Evolutionary conservation across 2,329 filamentous ascomycete species (phyloP), one percentile per base, ranked within the genome.

Genomic region (Eutypella sp.): DNA sequence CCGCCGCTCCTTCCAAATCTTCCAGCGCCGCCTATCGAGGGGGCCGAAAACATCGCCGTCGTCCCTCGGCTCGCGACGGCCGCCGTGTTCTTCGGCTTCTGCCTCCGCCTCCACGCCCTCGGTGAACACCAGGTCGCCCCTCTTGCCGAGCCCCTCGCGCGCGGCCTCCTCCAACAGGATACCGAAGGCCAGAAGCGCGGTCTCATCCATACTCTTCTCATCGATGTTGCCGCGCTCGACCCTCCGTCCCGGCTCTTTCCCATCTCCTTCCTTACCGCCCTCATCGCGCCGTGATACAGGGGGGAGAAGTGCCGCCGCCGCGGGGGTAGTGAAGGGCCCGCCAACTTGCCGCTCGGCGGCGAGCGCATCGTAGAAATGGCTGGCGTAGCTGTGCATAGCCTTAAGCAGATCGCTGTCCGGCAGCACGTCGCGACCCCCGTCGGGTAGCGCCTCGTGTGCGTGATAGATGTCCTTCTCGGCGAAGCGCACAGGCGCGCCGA

Each of bases 101-200:
- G 44, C 45, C 29, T 51, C 48, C 40, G 56, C 57, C 40, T 66
- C 61, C 22, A 65, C 61, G 4, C 72, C 76, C 61, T 90, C 85
- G 0, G 84, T 81, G 58, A 92, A 85, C 2, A 85, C 84, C 40
- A 89, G 63, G 63, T 89, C 83, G 19, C 87, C 87, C 11, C 72
- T 77, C 45, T 73, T 68, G 4, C 85, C 86, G 18, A 91, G 67
- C 5, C 73, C 63, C 40, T 82, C 78, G 34, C 74, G 71, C 15
- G 78, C 74, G 3, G 79, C 77, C 64, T 92, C 87, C 65, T 92
- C 87, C 36, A 91, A 68, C 46, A 92, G 64, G 41, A 92, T 81
- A 1, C 87, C 86, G 57, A 92, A 73, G 1, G 87, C 85, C 44
- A 92, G 68, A 47, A 92, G 71, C 4, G 87, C 87, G 13, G 85